A percentile compares a stretch with the other conserved stretches of the same genome.
Evolutionary conservation across 305 asterid genomes (phyloP).

Genomic region (Fraxinus paxiana): DNA sequence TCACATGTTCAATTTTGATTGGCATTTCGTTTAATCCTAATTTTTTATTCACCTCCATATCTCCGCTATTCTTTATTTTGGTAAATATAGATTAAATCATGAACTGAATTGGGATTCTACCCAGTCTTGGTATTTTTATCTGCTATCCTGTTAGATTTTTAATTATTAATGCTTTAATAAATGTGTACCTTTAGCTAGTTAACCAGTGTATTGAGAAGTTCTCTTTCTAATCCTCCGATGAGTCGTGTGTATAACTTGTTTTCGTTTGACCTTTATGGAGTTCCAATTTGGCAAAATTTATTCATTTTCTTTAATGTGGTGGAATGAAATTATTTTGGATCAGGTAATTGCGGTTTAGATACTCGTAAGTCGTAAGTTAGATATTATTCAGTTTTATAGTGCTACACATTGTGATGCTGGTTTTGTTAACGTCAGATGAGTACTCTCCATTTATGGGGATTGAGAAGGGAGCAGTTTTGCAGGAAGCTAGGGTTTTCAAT

Average conservation of each 20-base stretch:
- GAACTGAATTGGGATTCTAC: neutral
- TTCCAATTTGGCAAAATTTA: neutral
- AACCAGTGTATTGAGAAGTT: neutral
- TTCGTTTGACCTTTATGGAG: neutral
- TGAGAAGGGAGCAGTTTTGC: slow-evolving; percentile 91
- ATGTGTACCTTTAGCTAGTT: neutral
- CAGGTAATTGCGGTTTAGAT: slow-evolving; percentile 2
- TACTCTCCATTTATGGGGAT: slow-evolving; percentile 84
- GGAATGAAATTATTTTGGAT: neutral
- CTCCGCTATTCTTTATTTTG: neutral
- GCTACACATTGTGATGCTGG: slow-evolving; percentile 14
- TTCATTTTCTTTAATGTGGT: neutral
- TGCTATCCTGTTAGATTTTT: neutral
- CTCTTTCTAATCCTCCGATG: neutral
- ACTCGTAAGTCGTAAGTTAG: neutral
- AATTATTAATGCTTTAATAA: neutral
- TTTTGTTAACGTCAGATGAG: slow-evolving; percentile 45
- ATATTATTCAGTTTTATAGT: neutral
- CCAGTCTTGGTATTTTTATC: neutral
- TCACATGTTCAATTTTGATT: neutral
- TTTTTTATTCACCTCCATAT: neutral
- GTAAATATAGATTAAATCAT: neutral
- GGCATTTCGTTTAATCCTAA: neutral
- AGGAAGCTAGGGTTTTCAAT: slow-evolving; percentile 91
- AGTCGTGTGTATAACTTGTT: neutral